A percentile compares a stretch with the other conserved stretches of the same genome.
These are phyloP conservation scores for Penicillium aurantiogriseum DNA, from an alignment of 2,329 filamentous ascomycete genomes.

Conservation along the genomic window DNA sequence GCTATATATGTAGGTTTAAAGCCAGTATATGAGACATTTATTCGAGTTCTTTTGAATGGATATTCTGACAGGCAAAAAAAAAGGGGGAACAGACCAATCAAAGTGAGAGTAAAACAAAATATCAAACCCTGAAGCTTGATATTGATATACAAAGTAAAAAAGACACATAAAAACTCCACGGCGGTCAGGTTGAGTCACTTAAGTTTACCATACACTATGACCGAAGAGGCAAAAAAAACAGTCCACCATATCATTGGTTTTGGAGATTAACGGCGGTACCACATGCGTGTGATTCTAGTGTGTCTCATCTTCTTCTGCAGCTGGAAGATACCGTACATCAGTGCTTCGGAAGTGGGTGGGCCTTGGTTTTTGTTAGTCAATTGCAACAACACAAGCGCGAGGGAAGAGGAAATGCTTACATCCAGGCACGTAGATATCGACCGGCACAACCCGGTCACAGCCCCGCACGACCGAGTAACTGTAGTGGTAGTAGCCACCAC, in stretches of 20 bases:
- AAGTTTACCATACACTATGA: slow-evolving; percentile 18
- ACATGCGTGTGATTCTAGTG: slow-evolving; percentile 56
- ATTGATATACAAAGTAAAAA: slow-evolving; percentile 26
- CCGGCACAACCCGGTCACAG: slow-evolving; percentile 77
- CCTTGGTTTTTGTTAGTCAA: slow-evolving; percentile 29
- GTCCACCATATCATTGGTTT: slow-evolving; percentile 4
- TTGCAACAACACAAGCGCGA: neutral
- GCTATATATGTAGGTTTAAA: neutral
- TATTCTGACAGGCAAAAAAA: slow-evolving; percentile 10
- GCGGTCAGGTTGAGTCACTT: slow-evolving; percentile 18
- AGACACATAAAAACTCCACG: slow-evolving; percentile 23
- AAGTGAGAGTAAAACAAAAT: slow-evolving; percentile 3
- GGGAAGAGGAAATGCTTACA: slow-evolving; percentile 56
- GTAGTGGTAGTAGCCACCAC: slow-evolving; percentile 86
- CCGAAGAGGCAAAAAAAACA: slow-evolving; percentile 12
- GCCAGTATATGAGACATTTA: neutral
- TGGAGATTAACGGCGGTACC: slow-evolving; percentile 51
- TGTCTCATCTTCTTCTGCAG: slow-evolving; percentile 75
- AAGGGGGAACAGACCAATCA: slow-evolving; percentile 2
- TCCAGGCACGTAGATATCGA: slow-evolving; percentile 81
- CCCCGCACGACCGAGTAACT: slow-evolving; percentile 76
- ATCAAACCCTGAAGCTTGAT: slow-evolving; percentile 9
- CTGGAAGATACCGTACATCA: slow-evolving; percentile 70
- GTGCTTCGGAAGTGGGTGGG: slow-evolving; percentile 55
- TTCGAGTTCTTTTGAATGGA: slow-evolving; percentile 17